Evolutionary conservation across 257 asterid genomes (phyloP).

Genomic region (Eucommia ulmoides): DNA sequence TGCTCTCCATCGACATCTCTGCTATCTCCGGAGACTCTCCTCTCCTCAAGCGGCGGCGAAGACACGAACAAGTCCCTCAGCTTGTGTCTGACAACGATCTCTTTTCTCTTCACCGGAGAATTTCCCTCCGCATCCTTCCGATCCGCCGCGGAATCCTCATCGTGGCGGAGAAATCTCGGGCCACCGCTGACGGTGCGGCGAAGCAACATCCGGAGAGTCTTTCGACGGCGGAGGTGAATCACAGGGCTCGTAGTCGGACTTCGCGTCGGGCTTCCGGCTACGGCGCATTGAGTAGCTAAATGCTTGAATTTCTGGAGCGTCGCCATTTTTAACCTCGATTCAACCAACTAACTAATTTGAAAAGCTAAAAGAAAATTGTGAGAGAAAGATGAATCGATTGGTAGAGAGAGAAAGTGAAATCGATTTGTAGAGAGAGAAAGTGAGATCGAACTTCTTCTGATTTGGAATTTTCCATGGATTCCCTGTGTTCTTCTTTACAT

Average conservation of each 20-base stretch:
- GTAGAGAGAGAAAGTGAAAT: constrained; percentile 2
- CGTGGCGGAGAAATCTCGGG: constrained; percentile 21
- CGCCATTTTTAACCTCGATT: constrained; percentile 30
- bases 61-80: constrained; percentile 47
- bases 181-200: constrained; percentile 30
- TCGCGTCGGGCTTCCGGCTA: constrained; percentile 78
- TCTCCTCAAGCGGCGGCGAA: constrained; percentile 1
- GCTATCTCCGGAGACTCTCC: neutral
- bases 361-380: no score
- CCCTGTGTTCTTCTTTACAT: no score
- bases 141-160: constrained; percentile 21
- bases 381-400: no score
- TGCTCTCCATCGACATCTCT: constrained; percentile 23
- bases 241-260: no score
- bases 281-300: constrained; percentile 71
- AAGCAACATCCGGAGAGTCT: constrained; percentile 79
- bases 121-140: constrained; percentile 19
- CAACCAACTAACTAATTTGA: no score
- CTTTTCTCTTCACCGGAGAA: constrained; percentile 23
- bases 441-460: constrained; percentile 25
- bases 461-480: constrained; percentile 5
- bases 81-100: constrained; percentile 27
- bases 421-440: constrained; percentile 8
- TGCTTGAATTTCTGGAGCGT: constrained; percentile 87
- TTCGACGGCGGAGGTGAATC: constrained; percentile 80